Conservation (phyloP, 805 yeast genomes). For the Blastobotrys chiropterorum region DNA sequence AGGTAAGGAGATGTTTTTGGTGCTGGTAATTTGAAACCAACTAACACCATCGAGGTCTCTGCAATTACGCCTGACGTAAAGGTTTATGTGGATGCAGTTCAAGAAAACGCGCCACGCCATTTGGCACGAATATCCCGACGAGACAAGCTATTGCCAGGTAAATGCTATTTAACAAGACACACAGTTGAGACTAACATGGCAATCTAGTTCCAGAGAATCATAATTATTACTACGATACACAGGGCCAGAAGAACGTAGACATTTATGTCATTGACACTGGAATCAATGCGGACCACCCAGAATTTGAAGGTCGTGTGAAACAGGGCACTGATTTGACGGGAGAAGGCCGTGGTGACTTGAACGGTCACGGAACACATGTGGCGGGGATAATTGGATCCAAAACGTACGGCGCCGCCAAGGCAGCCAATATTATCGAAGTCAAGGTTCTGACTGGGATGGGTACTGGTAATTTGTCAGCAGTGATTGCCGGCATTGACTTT, state of each 20-base stretch:
- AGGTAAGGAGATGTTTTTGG: slow-evolving; percentile 6
- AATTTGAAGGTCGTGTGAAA: slow-evolving; percentile 39
- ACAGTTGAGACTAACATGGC: too few species aligned
- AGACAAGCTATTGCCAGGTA: slow-evolving; percentile 13
- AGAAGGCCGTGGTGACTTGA: slow-evolving; percentile 53
- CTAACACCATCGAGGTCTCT: slow-evolving; percentile 40
- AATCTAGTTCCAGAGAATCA: slow-evolving; percentile 47
- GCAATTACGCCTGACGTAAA: slow-evolving; percentile 63
- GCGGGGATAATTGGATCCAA: slow-evolving; percentile 82
- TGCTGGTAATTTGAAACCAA: too few species aligned
- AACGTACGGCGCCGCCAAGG: slow-evolving; percentile 78
- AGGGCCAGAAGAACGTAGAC: slow-evolving; percentile 51
- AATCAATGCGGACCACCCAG: slow-evolving; percentile 37
- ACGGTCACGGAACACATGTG: slow-evolving; percentile 92
- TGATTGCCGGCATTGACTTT: slow-evolving; percentile 33
- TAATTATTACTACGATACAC: slow-evolving; percentile 20
- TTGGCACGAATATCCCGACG: slow-evolving; percentile 29
- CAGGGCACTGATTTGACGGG: slow-evolving; percentile 42
- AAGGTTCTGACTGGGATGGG: slow-evolving; percentile 69
- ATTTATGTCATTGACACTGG: slow-evolving; percentile 87
- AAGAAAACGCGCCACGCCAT: slow-evolving; percentile 49
- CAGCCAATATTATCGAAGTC: slow-evolving; percentile 57
- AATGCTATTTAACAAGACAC: slow-evolving; percentile 1
- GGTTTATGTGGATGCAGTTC: slow-evolving; percentile 49
- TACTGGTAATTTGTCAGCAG: slow-evolving; percentile 45